These are phyloP conservation scores for Epichloe coenophiala DNA, from an alignment of 2,329 filamentous ascomycete genomes.

Conservation along the genomic window DNA sequence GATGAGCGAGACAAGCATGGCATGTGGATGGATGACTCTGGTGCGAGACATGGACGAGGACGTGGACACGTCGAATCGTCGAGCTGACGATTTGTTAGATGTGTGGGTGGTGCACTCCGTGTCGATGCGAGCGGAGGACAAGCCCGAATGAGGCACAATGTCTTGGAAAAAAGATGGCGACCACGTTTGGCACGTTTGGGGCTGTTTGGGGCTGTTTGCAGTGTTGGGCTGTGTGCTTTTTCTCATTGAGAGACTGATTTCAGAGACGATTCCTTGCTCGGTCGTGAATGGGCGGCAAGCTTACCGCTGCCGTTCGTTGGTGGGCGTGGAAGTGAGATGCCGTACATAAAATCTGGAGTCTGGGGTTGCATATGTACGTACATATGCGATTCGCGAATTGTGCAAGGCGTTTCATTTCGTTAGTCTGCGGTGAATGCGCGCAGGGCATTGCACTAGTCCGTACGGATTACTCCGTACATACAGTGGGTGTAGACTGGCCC, in stretches of 20 bases:
- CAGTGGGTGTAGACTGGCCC: background rate
- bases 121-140: background rate
- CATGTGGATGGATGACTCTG: constrained; percentile 1
- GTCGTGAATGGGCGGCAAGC: background rate
- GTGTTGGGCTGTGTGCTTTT: background rate
- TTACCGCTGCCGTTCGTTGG: background rate
- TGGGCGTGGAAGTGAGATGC: background rate
- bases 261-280: background rate
- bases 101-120: too few species aligned
- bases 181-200: background rate
- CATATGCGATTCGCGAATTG: background rate
- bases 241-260: background rate
- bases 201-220: background rate
- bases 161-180: constrained; percentile 1
- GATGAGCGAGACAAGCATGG: background rate
- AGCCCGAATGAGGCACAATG: background rate
- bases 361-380: background rate
- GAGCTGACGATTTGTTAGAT: background rate
- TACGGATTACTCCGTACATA: background rate
- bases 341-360: background rate
- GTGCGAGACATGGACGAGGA: background rate
- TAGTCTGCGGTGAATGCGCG: background rate
- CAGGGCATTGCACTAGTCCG: too few species aligned
- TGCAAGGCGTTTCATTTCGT: background rate
- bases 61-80: background rate